A percentile compares a stretch with the other conserved stretches of the same genome.
phyloP scores from a whole-genome alignment of 257 asterid genomes.

The Buddleja alternifolia region DNA sequence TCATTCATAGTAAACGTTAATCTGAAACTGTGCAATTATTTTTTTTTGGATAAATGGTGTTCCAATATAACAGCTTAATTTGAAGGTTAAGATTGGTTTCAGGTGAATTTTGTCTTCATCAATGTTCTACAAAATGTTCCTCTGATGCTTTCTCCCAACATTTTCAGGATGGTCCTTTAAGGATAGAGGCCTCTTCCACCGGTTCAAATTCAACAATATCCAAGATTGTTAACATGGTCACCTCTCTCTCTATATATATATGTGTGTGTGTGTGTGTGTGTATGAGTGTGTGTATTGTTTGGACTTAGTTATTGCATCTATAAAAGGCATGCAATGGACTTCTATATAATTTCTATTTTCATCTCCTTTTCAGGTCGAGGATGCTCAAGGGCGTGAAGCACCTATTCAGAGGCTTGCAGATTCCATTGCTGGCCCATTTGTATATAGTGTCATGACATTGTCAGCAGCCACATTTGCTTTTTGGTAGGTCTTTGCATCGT shows the following conservation, averaged over 20 bases:
- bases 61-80: conserved; percentile 15
- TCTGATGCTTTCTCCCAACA: conserved; percentile 31
- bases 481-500: conserved; percentile 62
- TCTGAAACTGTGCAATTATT: not conserved
- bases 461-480: conserved; percentile 95
- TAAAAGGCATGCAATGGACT: conserved; percentile 1
- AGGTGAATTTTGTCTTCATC: not conserved
- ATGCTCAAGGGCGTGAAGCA: conserved; percentile 99
- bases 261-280: not conserved
- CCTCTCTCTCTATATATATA: conserved; percentile 15
- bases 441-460: conserved; percentile 86
- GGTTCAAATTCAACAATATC: conserved; percentile 95
- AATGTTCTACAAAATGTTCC: conserved; percentile 16
- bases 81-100: conserved; percentile 11
- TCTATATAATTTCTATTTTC: conserved; percentile 20
- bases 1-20: conserved; percentile 6
- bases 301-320: conserved; percentile 5
- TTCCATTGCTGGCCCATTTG: conserved; percentile 97
- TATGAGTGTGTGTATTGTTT: not conserved
- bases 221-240: conserved; percentile 91
- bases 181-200: conserved; percentile 85
- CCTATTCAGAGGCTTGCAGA: conserved; percentile 99
- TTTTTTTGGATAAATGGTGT: conserved; percentile 3
- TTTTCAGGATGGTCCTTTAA: conserved; percentile 92
- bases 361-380: conserved; percentile 71